Evolutionary conservation across 202 grass and related monocot species (phyloP), one percentile per base, ranked within the genome.

Genomic region (Panicum hallii): DNA sequence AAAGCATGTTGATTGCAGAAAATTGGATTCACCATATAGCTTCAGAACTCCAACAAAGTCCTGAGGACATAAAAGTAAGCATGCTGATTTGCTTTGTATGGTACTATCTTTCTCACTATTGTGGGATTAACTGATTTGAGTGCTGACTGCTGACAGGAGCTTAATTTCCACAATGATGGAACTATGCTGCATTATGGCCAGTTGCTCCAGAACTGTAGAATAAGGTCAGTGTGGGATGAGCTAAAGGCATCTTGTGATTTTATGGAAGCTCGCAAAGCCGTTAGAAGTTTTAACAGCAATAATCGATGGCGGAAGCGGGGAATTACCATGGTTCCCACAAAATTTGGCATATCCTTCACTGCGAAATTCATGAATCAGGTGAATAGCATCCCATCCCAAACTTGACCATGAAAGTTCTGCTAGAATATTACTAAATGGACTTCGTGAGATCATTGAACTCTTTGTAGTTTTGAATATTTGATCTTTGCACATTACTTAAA

Each of bases 321-420:
- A 82, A 72, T 98, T 79, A 89, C 96, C 47, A 94, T 98, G 88
- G 75, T 98, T 81, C 96, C 96, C 26, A 98, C 93, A 19, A 95
- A 98, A 81, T 98, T 98, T 77, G 96, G 96, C 61, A 98, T 98
- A 79, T 95, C 96, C 42, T 98, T 98, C 77, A 98, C 93, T 55
- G 0, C 86, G 4, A 85, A 93, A 78, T 90, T 87, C 81, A 86
- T 98, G 91, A 98, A 98, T 88, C 96, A 98, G 96, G 96, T 95
- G 72, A 61, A 68, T 58, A 73, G 42, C 49, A 15, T 72, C 50
- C 72, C 40, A 50, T 45, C 28, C 32, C 8, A 6, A 53, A 60
- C 44, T 77, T 26, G 9, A 77, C 40, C 60, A 20, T 63, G 47
- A 69, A 77, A 71, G 44, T 61, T 88, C 2, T 70, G 1, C 14